phyloP scores from a whole-genome alignment of 139 green algal species.

The Chlamydomonas incerta region DNA sequence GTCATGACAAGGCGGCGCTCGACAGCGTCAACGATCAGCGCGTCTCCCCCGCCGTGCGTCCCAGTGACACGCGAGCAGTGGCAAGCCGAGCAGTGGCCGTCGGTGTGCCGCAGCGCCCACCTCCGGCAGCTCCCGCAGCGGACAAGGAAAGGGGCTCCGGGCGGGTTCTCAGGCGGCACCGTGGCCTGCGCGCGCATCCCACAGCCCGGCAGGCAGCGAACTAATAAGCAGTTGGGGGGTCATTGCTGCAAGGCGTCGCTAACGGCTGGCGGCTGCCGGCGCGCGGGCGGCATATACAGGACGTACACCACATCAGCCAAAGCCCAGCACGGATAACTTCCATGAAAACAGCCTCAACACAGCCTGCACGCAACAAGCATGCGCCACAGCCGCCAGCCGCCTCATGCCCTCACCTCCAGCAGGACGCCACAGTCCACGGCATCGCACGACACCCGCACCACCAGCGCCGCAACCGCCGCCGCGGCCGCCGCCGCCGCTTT shows the following conservation, averaged over 20 bases:
- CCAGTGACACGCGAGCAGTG: too few species aligned
- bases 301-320: background rate
- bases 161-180: background rate
- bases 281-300: too few species aligned
- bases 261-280: background rate
- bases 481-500: background rate
- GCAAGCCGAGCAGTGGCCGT: too few species aligned
- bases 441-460: background rate
- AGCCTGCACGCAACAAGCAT: too few species aligned
- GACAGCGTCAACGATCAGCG: too few species aligned
- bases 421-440: background rate
- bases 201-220: background rate
- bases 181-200: background rate
- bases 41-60: too few species aligned
- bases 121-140: constrained; percentile 10
- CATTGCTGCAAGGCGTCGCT: too few species aligned
- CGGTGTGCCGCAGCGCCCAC: too few species aligned
- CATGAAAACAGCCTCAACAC: background rate
- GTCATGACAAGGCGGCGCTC: too few species aligned
- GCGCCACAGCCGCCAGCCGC: too few species aligned
- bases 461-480: background rate
- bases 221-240: background rate
- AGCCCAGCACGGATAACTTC: background rate
- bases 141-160: background rate
- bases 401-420: constrained; percentile 8